Evolutionary conservation across 805 yeast genomes (phyloP).

Genomic region (Kuraishia molischiana): DNA sequence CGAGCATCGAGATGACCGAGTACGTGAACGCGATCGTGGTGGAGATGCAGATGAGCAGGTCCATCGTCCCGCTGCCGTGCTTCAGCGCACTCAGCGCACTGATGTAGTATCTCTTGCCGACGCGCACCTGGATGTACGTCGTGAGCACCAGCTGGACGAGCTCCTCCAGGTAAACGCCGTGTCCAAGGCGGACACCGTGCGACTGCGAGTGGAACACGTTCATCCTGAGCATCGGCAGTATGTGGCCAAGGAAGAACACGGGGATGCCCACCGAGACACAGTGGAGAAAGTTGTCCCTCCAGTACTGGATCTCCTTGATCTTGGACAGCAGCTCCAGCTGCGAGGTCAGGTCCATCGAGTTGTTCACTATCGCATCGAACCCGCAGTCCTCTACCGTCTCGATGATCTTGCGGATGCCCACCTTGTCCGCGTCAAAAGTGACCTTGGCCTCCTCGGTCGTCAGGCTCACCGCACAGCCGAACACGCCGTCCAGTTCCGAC

Average conservation of each 20-base stretch:
- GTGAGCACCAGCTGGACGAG: constrained; percentile 49
- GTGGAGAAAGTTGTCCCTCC: constrained; percentile 49
- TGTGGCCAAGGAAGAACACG: constrained; percentile 39
- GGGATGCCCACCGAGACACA: constrained; percentile 55
- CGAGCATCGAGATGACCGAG: constrained; percentile 53
- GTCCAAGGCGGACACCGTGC: constrained; percentile 15
- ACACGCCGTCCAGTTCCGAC: constrained; percentile 35
- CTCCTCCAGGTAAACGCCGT: constrained; percentile 59
- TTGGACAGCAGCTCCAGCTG: constrained; percentile 66
- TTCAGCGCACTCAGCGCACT: constrained; percentile 57
- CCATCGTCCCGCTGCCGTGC: constrained; percentile 83
- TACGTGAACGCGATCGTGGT: constrained; percentile 71
- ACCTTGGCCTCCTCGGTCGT: constrained; percentile 46
- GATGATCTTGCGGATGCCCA: constrained; percentile 61
- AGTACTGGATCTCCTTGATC: constrained; percentile 59
- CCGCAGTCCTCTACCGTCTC: constrained; percentile 40
- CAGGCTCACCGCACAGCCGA: constrained; percentile 36
- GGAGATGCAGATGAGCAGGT: constrained; percentile 75
- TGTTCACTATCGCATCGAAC: constrained; percentile 37
- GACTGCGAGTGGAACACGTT: constrained; percentile 8
- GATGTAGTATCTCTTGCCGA: constrained; percentile 61
- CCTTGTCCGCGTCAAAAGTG: constrained; percentile 33
- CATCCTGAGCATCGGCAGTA: constrained; percentile 28
- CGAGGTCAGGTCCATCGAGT: constrained; percentile 46
- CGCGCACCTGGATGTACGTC: constrained; percentile 47